Evolutionary conservation across 495 filamentous ascomycete genomes (phyloP), one percentile per base, ranked within the genome.

Genomic region (Neurospora cerealis): DNA sequence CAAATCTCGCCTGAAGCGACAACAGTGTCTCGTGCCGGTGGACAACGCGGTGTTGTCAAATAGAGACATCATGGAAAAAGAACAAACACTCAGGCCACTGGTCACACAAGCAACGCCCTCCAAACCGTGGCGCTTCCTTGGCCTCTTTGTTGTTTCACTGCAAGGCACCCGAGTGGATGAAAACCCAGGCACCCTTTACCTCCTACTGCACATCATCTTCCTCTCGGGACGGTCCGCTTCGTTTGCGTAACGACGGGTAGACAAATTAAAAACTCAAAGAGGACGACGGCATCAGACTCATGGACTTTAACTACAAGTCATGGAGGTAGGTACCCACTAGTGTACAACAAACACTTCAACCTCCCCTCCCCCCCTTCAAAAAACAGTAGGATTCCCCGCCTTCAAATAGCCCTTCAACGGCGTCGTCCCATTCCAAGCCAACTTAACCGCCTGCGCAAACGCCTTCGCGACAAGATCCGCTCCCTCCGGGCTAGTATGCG

Each of bases 401-500:
- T 71, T 79, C 19, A 81, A 19, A 69, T 73, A 80, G 38, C 41
- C 54, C 73, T 75, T 75, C 48, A 81, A 69, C 72, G 79, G 74
- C 74, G 80, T 81, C 34, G 79, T 79, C 70, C 80, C 79, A 54
- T 82, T 83, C 15, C 73, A 79, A 9, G 79, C 82, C 74, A 86
- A 88, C 36, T 83, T 78, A 8, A 91, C 77, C 0, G 83, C 90
- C 82, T 90, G 89, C 70, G 89, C 86, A 78, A 92, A 92, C 41
- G 89, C 88, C 76, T 87, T 83, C 0, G 86, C 86, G 17, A 90
- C 88, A 6, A 88, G 81, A 74, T 87, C 81, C 4, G 90, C 89
- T 0, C 90, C 90, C 42, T 76, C 81, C 0, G 87, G 80, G 75
- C 85, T 89, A 3, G 90, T 91, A 79, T 92, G 90, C 8, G 89